phyloP scores from a whole-genome alignment of 768 basidiomycete genomes.

The Lactarius tabidus region DNA sequence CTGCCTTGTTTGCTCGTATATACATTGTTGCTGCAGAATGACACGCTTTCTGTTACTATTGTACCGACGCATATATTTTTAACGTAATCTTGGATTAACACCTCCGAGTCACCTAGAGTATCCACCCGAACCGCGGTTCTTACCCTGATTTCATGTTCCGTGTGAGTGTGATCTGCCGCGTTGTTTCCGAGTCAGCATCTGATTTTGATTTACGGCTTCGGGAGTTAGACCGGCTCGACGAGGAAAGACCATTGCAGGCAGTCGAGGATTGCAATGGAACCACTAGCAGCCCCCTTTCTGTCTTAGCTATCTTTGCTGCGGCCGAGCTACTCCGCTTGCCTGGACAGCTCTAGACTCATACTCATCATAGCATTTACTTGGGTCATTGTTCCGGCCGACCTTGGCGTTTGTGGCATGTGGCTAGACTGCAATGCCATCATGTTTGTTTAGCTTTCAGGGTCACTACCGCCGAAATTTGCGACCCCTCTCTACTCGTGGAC shows the following conservation, averaged over 20 bases:
- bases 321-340: neutral
- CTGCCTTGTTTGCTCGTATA: neutral
- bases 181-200: neutral
- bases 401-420: neutral
- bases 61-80: conserved; percentile 20
- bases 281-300: no score
- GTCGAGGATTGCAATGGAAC: no score
- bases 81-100: conserved; percentile 11
- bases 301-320: neutral
- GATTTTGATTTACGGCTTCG: neutral
- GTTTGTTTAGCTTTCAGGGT: neutral
- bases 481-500: neutral
- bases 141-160: neutral
- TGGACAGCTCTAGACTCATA: neutral
- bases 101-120: neutral
- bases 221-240: neutral
- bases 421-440: neutral
- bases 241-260: no score
- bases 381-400: neutral
- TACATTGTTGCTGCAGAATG: conserved; percentile 10
- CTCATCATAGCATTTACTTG: neutral
- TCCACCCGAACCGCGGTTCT: neutral
- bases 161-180: neutral
- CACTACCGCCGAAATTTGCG: neutral
- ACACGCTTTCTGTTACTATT: conserved; percentile 13